These are phyloP conservation scores for Castanea crenata DNA, from an alignment of 306 rosid genomes.

Conservation along the genomic window DNA sequence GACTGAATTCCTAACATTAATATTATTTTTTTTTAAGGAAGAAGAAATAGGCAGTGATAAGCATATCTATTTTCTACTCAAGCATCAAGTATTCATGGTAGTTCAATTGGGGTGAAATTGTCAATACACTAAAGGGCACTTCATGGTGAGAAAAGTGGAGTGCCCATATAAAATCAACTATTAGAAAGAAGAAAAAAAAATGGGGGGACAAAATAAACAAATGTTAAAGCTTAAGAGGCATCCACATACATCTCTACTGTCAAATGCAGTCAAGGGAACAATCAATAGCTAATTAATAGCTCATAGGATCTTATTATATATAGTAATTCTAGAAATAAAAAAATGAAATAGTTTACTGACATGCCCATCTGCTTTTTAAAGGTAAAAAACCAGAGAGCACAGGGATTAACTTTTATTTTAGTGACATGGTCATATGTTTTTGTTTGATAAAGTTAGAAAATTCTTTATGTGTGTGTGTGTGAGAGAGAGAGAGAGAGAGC, in stretches of 20 bases:
- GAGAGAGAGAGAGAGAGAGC: slow-evolving; percentile 14
- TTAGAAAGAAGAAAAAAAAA: slow-evolving; percentile 1
- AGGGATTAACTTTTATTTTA: slow-evolving; percentile 30
- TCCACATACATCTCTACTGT: slow-evolving; percentile 23
- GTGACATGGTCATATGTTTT: slow-evolving; percentile 41
- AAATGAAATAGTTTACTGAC: slow-evolving; percentile 45
- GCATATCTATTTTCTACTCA: background rate
- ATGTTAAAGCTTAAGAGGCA: slow-evolving; percentile 32
- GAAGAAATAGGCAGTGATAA: background rate
- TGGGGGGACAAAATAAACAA: slow-evolving; percentile 4
- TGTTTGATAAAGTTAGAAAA: slow-evolving; percentile 33
- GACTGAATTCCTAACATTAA: no score
- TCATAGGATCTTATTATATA: slow-evolving; percentile 51
- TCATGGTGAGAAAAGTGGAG: background rate
- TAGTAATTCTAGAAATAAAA: slow-evolving; percentile 38
- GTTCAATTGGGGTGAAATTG: background rate
- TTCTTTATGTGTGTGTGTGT: background rate
- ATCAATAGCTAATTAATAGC: slow-evolving; percentile 36
- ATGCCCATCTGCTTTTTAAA: slow-evolving; percentile 63
- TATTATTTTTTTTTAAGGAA: background rate
- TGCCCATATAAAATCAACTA: background rate
- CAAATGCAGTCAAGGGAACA: slow-evolving; percentile 27
- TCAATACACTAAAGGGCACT: background rate
- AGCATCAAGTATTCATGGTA: background rate
- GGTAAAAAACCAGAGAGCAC: slow-evolving; percentile 34